Percentiles rank a stretch among this genome's conserved stretches.
These are phyloP conservation scores for Spinacia oleracea DNA, from an alignment of 179 eudicot species.

Conservation along the genomic window DNA sequence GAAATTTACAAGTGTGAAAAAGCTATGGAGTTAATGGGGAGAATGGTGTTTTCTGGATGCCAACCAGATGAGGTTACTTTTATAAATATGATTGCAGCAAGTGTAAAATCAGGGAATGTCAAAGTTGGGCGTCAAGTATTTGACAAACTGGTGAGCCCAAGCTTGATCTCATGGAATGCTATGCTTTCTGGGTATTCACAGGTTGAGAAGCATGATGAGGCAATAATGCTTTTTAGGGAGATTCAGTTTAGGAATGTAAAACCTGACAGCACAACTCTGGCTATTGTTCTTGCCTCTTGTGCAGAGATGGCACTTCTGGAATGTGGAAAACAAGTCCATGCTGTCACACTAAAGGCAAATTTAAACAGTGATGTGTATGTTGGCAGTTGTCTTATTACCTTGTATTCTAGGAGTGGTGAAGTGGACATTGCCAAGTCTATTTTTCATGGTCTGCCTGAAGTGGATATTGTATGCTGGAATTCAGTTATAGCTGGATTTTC, in stretches of 20 bases:
- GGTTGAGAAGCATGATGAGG: slow-evolving; percentile 47
- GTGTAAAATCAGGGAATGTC: slow-evolving; percentile 48
- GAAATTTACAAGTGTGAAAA: slow-evolving; percentile 41
- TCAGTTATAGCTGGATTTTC: slow-evolving; percentile 68
- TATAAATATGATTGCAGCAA: slow-evolving; percentile 56
- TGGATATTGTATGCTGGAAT: slow-evolving; percentile 76
- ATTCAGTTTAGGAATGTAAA: slow-evolving; percentile 59
- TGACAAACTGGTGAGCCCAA: slow-evolving; percentile 53
- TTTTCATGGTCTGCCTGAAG: slow-evolving; percentile 44
- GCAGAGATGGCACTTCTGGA: slow-evolving; percentile 52
- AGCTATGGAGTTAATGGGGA: slow-evolving; percentile 52
- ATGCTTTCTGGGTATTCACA: slow-evolving; percentile 71
- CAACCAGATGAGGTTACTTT: slow-evolving; percentile 70
- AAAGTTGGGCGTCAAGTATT: slow-evolving; percentile 51
- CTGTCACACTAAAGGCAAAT: slow-evolving; percentile 43
- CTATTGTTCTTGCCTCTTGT: slow-evolving; percentile 61
- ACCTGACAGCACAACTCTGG: slow-evolving; percentile 65
- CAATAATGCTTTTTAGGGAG: slow-evolving; percentile 55
- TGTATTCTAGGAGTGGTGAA: slow-evolving; percentile 57
- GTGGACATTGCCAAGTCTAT: slow-evolving; percentile 48
- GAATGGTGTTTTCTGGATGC: slow-evolving; percentile 54
- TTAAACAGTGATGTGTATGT: slow-evolving; percentile 47
- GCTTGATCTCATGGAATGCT: slow-evolving; percentile 73
- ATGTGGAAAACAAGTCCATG: slow-evolving; percentile 66
- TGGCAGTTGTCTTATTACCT: slow-evolving; percentile 68